Conservation (phyloP, 305 asterid genomes). For the Caryopteris hybrid region DNA sequence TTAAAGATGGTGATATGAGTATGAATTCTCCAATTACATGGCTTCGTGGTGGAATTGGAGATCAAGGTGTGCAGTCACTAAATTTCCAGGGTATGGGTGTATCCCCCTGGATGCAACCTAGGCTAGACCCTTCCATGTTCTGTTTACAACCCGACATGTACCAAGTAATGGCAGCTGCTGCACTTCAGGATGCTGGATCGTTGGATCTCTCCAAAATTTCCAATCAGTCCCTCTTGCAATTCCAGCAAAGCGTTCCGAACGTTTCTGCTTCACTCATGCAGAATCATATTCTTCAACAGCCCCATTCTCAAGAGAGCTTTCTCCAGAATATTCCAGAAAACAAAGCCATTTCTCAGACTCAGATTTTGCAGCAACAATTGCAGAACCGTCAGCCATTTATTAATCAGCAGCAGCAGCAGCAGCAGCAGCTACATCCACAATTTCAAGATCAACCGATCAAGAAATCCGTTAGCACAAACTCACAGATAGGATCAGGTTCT, state of each 20-base stretch:
- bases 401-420: conserved; percentile 47
- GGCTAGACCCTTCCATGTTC: conserved; percentile 62
- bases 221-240: conserved; percentile 60
- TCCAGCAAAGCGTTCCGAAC: conserved; percentile 53
- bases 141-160: conserved; percentile 75
- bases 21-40: conserved; percentile 62
- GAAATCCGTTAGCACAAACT: conserved; percentile 35
- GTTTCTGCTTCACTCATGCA: conserved; percentile 50
- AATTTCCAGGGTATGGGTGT: conserved; percentile 63
- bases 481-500: conserved; percentile 41
- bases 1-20: conserved; percentile 55
- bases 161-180: conserved; percentile 71
- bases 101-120: conserved; percentile 81
- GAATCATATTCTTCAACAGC: conserved; percentile 63
- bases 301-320: conserved; percentile 52
- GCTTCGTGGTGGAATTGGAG: conserved; percentile 72
- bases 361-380: conserved; percentile 66
- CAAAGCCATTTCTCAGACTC: conserved; percentile 62
- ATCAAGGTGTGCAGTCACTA: conserved; percentile 55
- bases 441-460: conserved; percentile 48
- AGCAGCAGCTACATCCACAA: conserved; percentile 43
- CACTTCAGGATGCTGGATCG: conserved; percentile 47
- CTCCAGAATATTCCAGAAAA: conserved; percentile 56
- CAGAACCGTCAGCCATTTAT: conserved; percentile 45
- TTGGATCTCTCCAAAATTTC: conserved; percentile 59